Evolutionary conservation across 345 rosid genomes (phyloP), one percentile per base, ranked within the genome.

Genomic region (Dovyalis caffra): DNA sequence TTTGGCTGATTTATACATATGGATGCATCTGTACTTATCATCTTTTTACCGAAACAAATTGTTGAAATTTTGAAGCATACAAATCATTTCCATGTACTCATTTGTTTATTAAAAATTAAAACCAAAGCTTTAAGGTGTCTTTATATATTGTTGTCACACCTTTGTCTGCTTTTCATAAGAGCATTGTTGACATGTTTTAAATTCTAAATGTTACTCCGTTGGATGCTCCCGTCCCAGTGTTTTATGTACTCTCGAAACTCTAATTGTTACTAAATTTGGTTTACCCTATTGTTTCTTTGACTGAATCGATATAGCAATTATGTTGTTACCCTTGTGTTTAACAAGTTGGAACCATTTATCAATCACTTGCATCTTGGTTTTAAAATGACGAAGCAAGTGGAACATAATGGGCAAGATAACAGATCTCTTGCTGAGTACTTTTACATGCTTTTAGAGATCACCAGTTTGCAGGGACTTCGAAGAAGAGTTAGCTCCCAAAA

Each of bases 401-500:
- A 32, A 23, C 8, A 60, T 60, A 12, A 26, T 4, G 62, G 64
- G 32, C 8, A 21, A 60, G 8, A 60, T 25, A 51, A 6, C 38
- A 35, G 38, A 49, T 49, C 20, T 49, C 56, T 20, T 49, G 56
- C 10, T 25, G 32, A 4, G 64, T 8, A 29, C 32, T 8, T 29
- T 57, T 3, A 12, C 32, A 26, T 60, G 8, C 29, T 23, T 23
- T 1, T 60, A 15, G 15, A 60, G 0, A 60, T 28, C 33, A 2
- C 64, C 18, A 23, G 18, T 25, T 60, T 26, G 29, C 31, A 7
- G 28, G 31, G 64, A 14, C 28, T n/a, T 25, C 10, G 9, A 58
- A 49, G 26, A 49, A 51, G 37, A 74, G 65, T 74, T 66, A 40
- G 71, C 70, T 65, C 37, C 71, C 66, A 56, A 74, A 74, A 49